A percentile compares a stretch with the other conserved stretches of the same genome.
Evolutionary conservation across 345 rosid genomes (phyloP).

Genomic region (Clarkia xantiana): DNA sequence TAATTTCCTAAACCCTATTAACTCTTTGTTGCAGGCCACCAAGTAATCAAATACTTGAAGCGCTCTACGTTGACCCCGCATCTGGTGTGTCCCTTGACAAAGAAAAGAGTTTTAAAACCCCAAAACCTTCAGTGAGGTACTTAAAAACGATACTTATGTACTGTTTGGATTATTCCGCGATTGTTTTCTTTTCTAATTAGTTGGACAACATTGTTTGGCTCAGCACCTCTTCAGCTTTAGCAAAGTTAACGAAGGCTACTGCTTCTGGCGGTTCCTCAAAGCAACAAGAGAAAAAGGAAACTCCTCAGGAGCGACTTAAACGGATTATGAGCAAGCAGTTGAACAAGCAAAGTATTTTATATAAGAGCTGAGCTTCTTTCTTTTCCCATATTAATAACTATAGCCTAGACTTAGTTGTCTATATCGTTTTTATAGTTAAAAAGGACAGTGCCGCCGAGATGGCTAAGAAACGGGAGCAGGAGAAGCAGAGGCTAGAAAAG

Average conservation of each 20-base stretch:
- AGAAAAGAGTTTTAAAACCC: slow-evolving; percentile 29
- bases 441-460: slow-evolving; percentile 88
- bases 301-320: slow-evolving; percentile 95
- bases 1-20: slow-evolving; percentile 31
- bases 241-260: slow-evolving; percentile 64
- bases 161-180: background rate
- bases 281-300: slow-evolving; percentile 80
- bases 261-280: slow-evolving; percentile 39
- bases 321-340: slow-evolving; percentile 93
- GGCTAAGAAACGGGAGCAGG: slow-evolving; percentile 91
- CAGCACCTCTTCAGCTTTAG: slow-evolving; percentile 56
- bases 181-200: background rate
- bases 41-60: slow-evolving; percentile 79
- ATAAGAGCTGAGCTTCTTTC: background rate
- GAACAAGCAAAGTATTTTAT: slow-evolving; percentile 69
- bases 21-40: slow-evolving; percentile 59
- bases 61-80: slow-evolving; percentile 95
- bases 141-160: background rate
- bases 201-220: slow-evolving; percentile 8
- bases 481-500: slow-evolving; percentile 76
- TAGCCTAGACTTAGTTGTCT: too few relatives aligned
- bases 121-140: slow-evolving; percentile 36
- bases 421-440: slow-evolving; percentile 42
- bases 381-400: background rate
- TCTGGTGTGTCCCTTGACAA: slow-evolving; percentile 76